phyloP scores from a whole-genome alignment of 768 basidiomycete genomes.

The Lactarius evosmus region DNA sequence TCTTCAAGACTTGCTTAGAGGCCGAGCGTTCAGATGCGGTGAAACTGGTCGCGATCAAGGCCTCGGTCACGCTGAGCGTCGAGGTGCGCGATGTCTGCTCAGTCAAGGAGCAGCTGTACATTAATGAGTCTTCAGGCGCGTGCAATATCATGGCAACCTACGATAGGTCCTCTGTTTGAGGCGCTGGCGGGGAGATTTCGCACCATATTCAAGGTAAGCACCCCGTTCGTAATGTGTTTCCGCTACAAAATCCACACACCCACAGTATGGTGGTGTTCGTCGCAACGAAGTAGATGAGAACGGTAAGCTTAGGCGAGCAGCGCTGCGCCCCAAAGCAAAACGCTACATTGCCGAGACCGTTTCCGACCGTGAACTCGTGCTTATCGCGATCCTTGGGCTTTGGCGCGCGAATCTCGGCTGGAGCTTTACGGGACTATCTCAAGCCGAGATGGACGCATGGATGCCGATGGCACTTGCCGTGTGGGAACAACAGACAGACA shows the following conservation, averaged over 20 bases:
- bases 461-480: conserved; percentile 46
- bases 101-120: neutral
- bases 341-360: conserved; percentile 56
- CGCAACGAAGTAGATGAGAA: conserved; percentile 60
- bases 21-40: conserved; percentile 78
- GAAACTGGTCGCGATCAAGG: conserved; percentile 74
- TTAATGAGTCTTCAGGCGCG: conserved; percentile 40
- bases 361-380: conserved; percentile 64
- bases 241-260: neutral
- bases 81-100: conserved; percentile 49
- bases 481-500: conserved; percentile 63
- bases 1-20: conserved; percentile 65
- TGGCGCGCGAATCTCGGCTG: conserved; percentile 60
- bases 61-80: conserved; percentile 61
- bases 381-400: conserved; percentile 64
- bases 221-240: neutral
- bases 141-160: conserved; percentile 55
- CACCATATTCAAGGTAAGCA: conserved; percentile 53
- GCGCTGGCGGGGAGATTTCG: conserved; percentile 49
- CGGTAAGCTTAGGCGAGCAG: conserved; percentile 51
- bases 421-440: conserved; percentile 46
- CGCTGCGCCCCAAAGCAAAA: conserved; percentile 58
- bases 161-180: conserved; percentile 47
- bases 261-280: conserved; percentile 48
- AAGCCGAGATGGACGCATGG: conserved; percentile 47